Evolutionary conservation across 768 basidiomycete species (phyloP).

Genomic region (Coprinopsis marcescibilis): DNA sequence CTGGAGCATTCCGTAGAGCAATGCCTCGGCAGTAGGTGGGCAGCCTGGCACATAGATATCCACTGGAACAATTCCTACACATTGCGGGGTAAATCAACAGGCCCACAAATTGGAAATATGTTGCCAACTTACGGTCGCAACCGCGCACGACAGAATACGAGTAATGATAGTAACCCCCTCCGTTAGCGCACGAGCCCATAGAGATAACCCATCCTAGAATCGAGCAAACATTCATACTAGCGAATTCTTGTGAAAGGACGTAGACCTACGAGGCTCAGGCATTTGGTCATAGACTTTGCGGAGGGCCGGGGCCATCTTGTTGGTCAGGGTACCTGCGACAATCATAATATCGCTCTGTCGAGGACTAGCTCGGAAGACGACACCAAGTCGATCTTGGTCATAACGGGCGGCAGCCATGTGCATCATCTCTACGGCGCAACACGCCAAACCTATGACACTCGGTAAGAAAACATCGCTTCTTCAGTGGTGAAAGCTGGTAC

Average conservation of each 20-base stretch:
- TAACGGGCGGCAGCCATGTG: slow-evolving; percentile 99
- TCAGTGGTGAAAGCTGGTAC: slow-evolving; percentile 25
- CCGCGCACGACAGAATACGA: slow-evolving; percentile 98
- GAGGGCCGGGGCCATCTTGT: slow-evolving; percentile 99
- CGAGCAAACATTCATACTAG: background rate
- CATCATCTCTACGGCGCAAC: slow-evolving; percentile 99
- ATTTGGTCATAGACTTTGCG: slow-evolving; percentile 98
- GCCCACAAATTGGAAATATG: background rate
- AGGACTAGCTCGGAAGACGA: slow-evolving; percentile 98
- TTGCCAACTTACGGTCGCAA: slow-evolving; percentile 75
- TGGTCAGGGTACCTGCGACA: slow-evolving; percentile 96
- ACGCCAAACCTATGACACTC: slow-evolving; percentile 71
- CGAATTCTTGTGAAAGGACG: background rate
- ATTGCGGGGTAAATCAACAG: slow-evolving; percentile 10
- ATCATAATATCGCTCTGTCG: slow-evolving; percentile 99
- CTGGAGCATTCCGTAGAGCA: slow-evolving; percentile 95
- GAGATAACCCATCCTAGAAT: slow-evolving; percentile 91
- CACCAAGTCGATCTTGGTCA: slow-evolving; percentile 95
- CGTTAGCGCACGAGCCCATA: slow-evolving; percentile 99
- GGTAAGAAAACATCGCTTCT: background rate
- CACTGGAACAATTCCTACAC: slow-evolving; percentile 87
- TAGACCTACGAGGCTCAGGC: slow-evolving; percentile 84
- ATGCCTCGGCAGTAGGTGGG: slow-evolving; percentile 92
- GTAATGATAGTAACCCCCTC: slow-evolving; percentile 96
- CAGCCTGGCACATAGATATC: slow-evolving; percentile 98